A percentile compares a stretch with the other conserved stretches of the same genome.
phyloP scores from a whole-genome alignment of 1,284 basidiomycete genomes.

The Papiliotrema flavescens region DNA sequence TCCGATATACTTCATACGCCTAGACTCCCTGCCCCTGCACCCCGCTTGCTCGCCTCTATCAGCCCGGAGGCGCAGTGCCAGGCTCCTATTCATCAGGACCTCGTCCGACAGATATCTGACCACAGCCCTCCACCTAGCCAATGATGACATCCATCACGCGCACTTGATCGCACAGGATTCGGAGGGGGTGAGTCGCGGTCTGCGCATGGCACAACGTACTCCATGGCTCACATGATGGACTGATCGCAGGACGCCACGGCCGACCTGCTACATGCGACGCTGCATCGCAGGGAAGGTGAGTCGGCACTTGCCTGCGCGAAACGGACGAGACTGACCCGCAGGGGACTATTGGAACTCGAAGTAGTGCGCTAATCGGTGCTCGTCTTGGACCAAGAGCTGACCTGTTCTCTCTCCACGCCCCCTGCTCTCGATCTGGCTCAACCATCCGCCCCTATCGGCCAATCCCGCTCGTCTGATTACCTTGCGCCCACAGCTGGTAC shows the following conservation, averaged over 20 bases:
- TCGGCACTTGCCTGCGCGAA: background rate
- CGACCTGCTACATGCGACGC: constrained; percentile 43
- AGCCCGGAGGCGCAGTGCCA: no score
- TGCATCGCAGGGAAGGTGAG: constrained; percentile 46
- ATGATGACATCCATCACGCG: constrained; percentile 44
- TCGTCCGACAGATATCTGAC: no score
- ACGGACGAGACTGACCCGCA: constrained; percentile 3
- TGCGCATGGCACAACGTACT: background rate
- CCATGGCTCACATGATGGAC: background rate
- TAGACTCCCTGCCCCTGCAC: no score
- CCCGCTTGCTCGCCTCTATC: no score
- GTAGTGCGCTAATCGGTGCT: constrained; percentile 29
- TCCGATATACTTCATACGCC: background rate
- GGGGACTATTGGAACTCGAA: constrained; percentile 50
- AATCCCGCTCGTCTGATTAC: background rate
- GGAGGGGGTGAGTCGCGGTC: constrained; percentile 31
- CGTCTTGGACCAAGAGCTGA: background rate
- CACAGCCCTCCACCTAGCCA: constrained; percentile 44
- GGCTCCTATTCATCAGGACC: no score
- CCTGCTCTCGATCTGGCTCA: background rate
- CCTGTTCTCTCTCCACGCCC: background rate
- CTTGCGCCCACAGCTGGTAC: constrained; percentile 33
- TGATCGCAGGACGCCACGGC: constrained; percentile 33
- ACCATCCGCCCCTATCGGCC: background rate
- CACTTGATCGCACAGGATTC: constrained; percentile 41